phyloP scores from a whole-genome alignment of 1,139 yeast genomes.

The Taphrina deformans region DNA sequence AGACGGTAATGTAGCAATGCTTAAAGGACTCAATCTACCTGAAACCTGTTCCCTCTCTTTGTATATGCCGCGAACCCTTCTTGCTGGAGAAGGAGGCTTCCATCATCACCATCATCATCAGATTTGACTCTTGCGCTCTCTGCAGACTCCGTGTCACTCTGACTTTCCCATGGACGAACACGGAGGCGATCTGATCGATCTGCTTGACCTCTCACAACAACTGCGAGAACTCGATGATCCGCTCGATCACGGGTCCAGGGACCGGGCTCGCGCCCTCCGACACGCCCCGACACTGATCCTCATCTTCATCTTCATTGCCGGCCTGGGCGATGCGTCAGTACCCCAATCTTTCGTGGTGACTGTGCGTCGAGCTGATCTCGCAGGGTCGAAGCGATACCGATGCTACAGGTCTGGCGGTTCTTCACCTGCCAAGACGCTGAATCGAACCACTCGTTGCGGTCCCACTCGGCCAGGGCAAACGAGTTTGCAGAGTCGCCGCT shows the following conservation, averaged over 20 bases:
- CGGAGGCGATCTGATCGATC: not conserved
- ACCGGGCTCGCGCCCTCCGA: not conserved
- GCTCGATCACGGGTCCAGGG: not conserved
- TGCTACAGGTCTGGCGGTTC: constrained; percentile 10
- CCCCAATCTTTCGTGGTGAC: too few species aligned
- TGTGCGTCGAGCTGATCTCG: not conserved
- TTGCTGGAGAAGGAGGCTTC: not conserved
- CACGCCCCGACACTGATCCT: not conserved
- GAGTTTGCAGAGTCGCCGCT: not conserved
- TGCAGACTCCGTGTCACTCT: not conserved
- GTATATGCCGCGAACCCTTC: not conserved
- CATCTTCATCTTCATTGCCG: not conserved
- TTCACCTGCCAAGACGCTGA: not conserved
- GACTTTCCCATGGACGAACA: not conserved
- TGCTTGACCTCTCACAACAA: constrained; percentile 3
- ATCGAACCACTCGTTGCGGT: not conserved
- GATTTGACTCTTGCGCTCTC: too few species aligned
- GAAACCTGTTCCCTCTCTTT: too few species aligned
- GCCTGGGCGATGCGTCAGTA: constrained; percentile 3
- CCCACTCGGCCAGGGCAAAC: not conserved
- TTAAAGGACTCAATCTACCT: too few species aligned
- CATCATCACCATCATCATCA: not conserved
- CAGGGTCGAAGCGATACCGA: not conserved
- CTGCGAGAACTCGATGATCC: not conserved
- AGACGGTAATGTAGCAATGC: too few species aligned